Evolutionary conservation across 495 filamentous ascomycete genomes (phyloP).

Genomic region (Margaritispora aquatica): DNA sequence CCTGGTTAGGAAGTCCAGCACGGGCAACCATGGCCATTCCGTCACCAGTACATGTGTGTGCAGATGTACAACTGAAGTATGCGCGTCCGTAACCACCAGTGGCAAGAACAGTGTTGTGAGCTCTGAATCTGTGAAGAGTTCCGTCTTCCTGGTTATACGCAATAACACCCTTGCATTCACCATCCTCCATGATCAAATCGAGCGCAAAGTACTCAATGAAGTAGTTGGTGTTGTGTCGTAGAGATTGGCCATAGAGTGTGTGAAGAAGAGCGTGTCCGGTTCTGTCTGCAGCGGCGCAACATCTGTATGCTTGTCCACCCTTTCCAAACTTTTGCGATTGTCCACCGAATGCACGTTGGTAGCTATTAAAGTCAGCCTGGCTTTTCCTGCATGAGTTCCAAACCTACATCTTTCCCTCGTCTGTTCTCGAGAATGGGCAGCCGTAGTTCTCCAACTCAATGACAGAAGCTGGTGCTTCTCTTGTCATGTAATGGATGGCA

Average conservation of each 20-base stretch:
- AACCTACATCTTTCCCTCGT: conserved; percentile 76
- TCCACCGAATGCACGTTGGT: conserved; percentile 96
- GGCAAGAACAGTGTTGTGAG: conserved; percentile 91
- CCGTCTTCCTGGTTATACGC: conserved; percentile 98
- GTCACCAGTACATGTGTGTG: conserved; percentile 97
- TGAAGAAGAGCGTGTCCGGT: conserved; percentile 95
- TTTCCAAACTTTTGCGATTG: conserved; percentile 93
- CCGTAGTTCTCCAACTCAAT: conserved; percentile 97
- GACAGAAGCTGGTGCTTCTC: conserved; percentile 85
- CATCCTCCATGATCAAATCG: conserved; percentile 94
- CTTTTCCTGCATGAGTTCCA: not conserved
- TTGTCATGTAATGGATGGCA: conserved; percentile 98
- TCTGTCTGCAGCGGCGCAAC: conserved; percentile 89
- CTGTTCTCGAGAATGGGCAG: conserved; percentile 94
- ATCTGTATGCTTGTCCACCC: conserved; percentile 95
- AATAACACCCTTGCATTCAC: conserved; percentile 90
- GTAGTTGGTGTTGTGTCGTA: conserved; percentile 97
- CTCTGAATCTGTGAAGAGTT: conserved; percentile 91
- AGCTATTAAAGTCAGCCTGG: conserved; percentile 37
- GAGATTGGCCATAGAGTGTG: conserved; percentile 96
- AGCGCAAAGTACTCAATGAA: conserved; percentile 99
- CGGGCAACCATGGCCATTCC: conserved; percentile 98
- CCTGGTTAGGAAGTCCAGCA: conserved; percentile 96
- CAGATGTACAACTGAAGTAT: conserved; percentile 96
- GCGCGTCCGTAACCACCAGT: conserved; percentile 95